phyloP scores from a whole-genome alignment of 73 alveolate species.

The Breviolum minutum region DNA sequence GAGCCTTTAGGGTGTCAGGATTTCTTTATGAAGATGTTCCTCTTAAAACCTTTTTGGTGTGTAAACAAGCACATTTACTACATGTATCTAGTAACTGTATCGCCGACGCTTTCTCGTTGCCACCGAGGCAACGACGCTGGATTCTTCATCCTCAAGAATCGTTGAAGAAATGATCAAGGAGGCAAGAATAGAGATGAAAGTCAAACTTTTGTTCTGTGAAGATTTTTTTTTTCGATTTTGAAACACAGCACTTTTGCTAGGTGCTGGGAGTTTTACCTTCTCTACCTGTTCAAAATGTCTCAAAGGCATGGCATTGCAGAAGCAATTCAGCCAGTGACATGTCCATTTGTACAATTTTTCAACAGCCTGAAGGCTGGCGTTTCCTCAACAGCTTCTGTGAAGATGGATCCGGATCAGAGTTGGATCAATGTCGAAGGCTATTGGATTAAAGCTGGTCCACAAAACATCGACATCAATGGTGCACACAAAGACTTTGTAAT shows the following conservation, averaged over 20 bases:
- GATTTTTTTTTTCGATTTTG: not conserved
- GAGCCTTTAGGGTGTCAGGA: not conserved
- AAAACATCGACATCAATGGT: constrained; percentile 57
- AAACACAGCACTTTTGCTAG: not conserved
- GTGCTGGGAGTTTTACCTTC: constrained; percentile 46
- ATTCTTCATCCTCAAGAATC: constrained; percentile 20
- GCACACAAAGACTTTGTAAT: constrained; percentile 93
- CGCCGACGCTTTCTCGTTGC: not conserved
- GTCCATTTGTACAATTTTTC: not conserved
- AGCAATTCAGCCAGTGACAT: not conserved
- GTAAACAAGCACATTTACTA: no score
- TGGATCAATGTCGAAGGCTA: constrained; percentile 94
- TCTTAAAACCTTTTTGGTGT: not conserved
- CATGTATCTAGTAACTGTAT: no score
- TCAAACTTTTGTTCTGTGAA: not conserved
- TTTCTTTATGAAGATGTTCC: not conserved
- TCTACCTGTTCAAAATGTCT: not conserved
- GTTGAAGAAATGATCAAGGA: constrained; percentile 76
- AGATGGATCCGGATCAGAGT: constrained; percentile 75
- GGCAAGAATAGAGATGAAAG: not conserved
- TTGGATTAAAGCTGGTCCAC: constrained; percentile 94
- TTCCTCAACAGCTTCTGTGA: constrained; percentile 65
- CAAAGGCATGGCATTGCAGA: not conserved
- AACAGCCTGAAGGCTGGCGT: not conserved
- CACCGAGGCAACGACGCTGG: constrained; percentile 77